Percentiles rank a stretch among this genome's conserved stretches.
Conservation (phyloP, 2,329 filamentous ascomycete genomes). For the Nothopassalora personata region DNA sequence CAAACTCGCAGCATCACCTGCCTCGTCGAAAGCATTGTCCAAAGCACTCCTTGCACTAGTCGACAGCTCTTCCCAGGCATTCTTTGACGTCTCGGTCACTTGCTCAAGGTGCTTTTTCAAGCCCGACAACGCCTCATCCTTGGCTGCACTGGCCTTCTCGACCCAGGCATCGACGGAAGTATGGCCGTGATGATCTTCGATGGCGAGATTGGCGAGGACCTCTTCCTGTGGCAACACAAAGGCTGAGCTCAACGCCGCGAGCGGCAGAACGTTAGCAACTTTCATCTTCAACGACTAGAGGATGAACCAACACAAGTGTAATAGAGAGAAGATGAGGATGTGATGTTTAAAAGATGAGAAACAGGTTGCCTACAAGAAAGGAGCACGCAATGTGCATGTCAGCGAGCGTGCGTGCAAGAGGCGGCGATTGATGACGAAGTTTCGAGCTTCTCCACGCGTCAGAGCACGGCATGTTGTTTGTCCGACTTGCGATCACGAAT, state of each 20-base stretch:
- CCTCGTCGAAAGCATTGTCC: conserved; percentile 29
- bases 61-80: conserved; percentile 16
- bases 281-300: conserved; percentile 40
- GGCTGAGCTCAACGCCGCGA: conserved; percentile 47
- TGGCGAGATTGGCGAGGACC: conserved; percentile 40
- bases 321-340: background rate
- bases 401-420: conserved; percentile 11
- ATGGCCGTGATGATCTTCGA: conserved; percentile 35
- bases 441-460: background rate
- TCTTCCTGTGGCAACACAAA: conserved; percentile 51
- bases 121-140: conserved; percentile 34
- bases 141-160: conserved; percentile 31
- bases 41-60: conserved; percentile 25
- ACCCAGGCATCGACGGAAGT: conserved; percentile 24
- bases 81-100: conserved; percentile 17
- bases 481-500: background rate
- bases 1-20: conserved; percentile 35
- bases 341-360: background rate
- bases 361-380: conserved; percentile 1
- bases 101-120: conserved; percentile 32
- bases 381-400: conserved; percentile 16
- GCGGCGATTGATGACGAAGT: background rate
- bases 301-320: background rate
- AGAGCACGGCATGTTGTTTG: background rate
- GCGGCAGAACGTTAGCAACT: conserved; percentile 44